These are phyloP conservation scores for Penicillium bialowiezense DNA, from an alignment of 495 filamentous ascomycete species.

Conservation along the genomic window DNA sequence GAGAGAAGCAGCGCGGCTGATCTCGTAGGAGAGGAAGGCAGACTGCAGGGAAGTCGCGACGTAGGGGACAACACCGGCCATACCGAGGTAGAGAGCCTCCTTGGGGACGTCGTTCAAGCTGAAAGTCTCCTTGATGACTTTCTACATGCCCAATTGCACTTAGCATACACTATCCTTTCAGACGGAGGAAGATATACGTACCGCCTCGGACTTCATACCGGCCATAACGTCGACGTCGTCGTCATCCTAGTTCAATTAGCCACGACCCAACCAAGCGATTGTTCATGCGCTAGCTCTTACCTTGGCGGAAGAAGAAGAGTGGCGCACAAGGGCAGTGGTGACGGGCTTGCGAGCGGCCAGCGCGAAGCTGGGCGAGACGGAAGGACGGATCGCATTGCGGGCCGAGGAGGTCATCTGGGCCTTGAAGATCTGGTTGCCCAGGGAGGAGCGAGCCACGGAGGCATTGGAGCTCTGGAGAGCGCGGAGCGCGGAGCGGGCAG, in stretches of 20 bases:
- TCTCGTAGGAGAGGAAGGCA: conserved; percentile 79
- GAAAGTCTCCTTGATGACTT: conserved; percentile 86
- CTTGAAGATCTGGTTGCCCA: conserved; percentile 43
- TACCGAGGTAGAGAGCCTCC: conserved; percentile 76
- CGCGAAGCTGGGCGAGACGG: conserved; percentile 35
- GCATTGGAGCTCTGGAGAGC: conserved; percentile 48
- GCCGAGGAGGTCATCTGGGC: conserved; percentile 46
- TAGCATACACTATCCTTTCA: conserved; percentile 1
- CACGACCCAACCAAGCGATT: conserved; percentile 9
- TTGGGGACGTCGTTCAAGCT: conserved; percentile 70
- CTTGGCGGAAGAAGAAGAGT: conserved; percentile 39
- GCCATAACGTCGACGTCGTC: conserved; percentile 61
- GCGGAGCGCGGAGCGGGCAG: conserved; percentile 47
- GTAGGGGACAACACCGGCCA: conserved; percentile 90
- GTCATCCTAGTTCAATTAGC: conserved; percentile 29
- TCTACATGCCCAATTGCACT: conserved; percentile 41
- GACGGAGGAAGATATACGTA: conserved; percentile 40
- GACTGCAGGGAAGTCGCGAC: conserved; percentile 82
- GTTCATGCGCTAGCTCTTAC: conserved; percentile 15
- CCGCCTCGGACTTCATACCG: conserved; percentile 70
- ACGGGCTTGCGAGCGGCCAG: conserved; percentile 50
- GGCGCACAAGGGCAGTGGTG: conserved; percentile 51
- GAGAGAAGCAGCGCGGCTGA: conserved; percentile 60
- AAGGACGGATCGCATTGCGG: conserved; percentile 35
- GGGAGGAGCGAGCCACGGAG: conserved; percentile 40